A percentile compares a stretch with the other conserved stretches of the same genome.
Conservation (phyloP, 257 asterid genomes). For the Prunella vulgaris region DNA sequence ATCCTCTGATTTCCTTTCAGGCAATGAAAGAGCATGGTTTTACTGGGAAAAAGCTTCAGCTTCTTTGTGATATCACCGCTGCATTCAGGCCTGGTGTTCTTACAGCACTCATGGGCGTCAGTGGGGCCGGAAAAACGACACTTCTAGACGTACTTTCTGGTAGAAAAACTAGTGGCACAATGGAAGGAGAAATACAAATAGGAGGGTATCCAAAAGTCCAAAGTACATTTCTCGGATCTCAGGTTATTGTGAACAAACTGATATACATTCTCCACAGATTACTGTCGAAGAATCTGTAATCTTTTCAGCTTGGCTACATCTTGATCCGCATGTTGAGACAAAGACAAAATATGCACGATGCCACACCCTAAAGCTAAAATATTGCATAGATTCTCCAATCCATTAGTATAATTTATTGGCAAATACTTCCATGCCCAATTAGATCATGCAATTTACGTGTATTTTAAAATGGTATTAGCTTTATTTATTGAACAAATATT, state of each 20-base stretch:
- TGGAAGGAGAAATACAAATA: constrained; percentile 46
- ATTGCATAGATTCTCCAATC: background rate
- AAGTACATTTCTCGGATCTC: constrained; percentile 48
- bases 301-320: constrained; percentile 58
- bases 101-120: constrained; percentile 63
- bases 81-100: constrained; percentile 50
- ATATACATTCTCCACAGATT: constrained; percentile 50
- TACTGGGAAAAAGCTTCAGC: constrained; percentile 33
- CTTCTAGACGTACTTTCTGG: constrained; percentile 61
- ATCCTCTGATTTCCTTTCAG: constrained; percentile 23
- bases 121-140: constrained; percentile 64
- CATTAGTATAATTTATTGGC: background rate
- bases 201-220: constrained; percentile 59
- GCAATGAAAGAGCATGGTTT: constrained; percentile 45
- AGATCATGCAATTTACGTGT: no score
- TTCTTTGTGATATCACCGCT: constrained; percentile 41
- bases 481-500: no score
- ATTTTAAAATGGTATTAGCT: no score
- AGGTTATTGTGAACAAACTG: constrained; percentile 54
- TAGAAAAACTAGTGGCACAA: constrained; percentile 44
- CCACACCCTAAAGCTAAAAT: background rate
- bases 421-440: no score
- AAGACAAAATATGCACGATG: constrained; percentile 38
- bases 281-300: constrained; percentile 51
- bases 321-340: constrained; percentile 33